phyloP scores from a whole-genome alignment of 1,284 basidiomycete genomes.

The Tylopilus sp. region DNA sequence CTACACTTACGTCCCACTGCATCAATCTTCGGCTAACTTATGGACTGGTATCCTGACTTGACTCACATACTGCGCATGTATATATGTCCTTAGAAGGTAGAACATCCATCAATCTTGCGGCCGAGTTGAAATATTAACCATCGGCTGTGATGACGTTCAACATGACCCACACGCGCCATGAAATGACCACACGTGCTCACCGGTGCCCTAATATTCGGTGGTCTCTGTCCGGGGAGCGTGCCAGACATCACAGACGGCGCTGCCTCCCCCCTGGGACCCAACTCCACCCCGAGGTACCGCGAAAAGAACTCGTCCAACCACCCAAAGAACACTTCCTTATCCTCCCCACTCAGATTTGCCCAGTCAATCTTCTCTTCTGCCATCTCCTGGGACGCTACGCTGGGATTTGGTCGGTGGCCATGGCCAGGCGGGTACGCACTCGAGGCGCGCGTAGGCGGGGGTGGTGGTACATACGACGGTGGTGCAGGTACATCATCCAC shows the following conservation, averaged over 20 bases:
- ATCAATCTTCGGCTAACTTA: conserved; percentile 30
- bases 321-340: conserved; percentile 78
- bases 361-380: conserved; percentile 64
- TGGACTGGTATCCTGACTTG: conserved; percentile 19
- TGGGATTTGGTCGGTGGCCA: conserved; percentile 7
- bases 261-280: conserved; percentile 21
- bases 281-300: conserved; percentile 45
- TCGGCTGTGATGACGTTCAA: conserved; percentile 21
- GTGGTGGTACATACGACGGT: conserved; percentile 12
- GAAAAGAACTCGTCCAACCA: conserved; percentile 86
- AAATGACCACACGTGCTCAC: conserved; percentile 24
- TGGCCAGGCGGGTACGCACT: conserved; percentile 37
- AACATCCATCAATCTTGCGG: conserved; percentile 17
- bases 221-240: background rate
- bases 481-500: background rate
- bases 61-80: conserved; percentile 27
- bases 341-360: conserved; percentile 70
- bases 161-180: conserved; percentile 3
- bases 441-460: conserved; percentile 27
- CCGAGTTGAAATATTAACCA: conserved; percentile 33
- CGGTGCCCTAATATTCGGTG: conserved; percentile 3
- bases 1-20: conserved; percentile 22
- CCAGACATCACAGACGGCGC: background rate
- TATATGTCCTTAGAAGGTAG: conserved; percentile 19
- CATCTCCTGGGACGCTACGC: conserved; percentile 2